Base-by-base conservation (phyloP, 2,329 filamentous ascomycete genomes). In the Stemphylium vesicarium region DNA sequence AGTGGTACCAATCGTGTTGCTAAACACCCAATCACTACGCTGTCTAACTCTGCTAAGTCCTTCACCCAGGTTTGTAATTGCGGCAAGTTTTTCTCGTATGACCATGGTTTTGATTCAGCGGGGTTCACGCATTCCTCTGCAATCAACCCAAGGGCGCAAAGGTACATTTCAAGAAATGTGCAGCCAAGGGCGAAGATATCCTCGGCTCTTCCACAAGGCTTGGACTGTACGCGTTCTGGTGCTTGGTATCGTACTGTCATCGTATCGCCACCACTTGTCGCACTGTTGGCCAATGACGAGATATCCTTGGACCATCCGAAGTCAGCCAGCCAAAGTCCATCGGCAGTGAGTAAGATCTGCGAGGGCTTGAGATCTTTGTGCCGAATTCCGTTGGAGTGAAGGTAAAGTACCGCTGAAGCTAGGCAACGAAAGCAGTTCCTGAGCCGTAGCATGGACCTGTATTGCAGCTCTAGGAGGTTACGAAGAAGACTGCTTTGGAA, bases 171-270 rank as follows among this genome's bases (percentile, higher is more conserved):
- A 0, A 62, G 43, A 12, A 58, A 43, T 6, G 64, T 45, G 29
- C 63, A 68, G 2, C 63, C 63, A 2, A 68, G 47, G 3, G 63
- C 59, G 43, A 68, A 68, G 2, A 66, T 59, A n/a, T 68, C 65
- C 8, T 60, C 63, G 1, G 64, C 40, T 0, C 60, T 44, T 15
- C 63, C 60, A 12, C 53, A 54, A 4, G 36, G 49, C 32, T 10
- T 2, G 8, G 20, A 1, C 0, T 26, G 36, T 13, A n/a, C 39
- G 18, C 48, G 35, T 22, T 50, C 22, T 24, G 55, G 29, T 46
- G 22, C 36, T 35, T 64, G 48, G 20, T 43, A 50, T 16, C 15
- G 41, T 15, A 24, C 4, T 36, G 42, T n/a, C 1, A 31, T 40
- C 16, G 24, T 37, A 8, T 26, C 16, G 15, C 39, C 26, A 15